These are phyloP conservation scores for Luzula sylvatica DNA, from an alignment of 176 grass and related monocot species.

Conservation along the genomic window DNA sequence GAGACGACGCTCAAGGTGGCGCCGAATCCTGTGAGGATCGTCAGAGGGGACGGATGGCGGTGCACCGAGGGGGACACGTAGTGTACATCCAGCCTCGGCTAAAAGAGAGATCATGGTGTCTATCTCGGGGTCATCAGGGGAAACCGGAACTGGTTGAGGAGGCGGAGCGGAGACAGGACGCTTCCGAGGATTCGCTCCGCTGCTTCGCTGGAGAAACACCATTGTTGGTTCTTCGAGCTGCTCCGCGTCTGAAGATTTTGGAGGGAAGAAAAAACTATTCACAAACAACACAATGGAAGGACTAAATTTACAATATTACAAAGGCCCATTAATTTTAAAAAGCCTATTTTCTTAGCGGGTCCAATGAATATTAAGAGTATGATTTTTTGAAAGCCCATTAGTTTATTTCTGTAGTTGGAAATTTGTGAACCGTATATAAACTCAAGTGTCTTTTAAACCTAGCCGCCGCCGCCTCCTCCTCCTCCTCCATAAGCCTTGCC, in stretches of 20 bases:
- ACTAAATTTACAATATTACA: no score
- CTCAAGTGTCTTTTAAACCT: no score
- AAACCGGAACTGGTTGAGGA: not conserved
- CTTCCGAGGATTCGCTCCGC: conserved; percentile 39
- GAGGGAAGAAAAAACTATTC: no score
- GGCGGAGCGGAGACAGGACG: conserved; percentile 18
- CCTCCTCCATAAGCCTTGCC: no score
- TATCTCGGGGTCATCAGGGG: conserved; percentile 18
- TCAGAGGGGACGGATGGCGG: conserved; percentile 30
- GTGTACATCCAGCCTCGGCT: conserved; percentile 73
- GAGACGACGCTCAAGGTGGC: conserved; percentile 40
- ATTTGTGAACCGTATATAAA: no score
- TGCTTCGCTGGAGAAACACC: conserved; percentile 75
- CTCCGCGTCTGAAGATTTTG: not conserved
- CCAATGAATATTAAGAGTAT: no score
- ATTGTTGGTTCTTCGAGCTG: conserved; percentile 12
- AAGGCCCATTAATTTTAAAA: no score
- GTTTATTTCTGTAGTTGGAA: no score
- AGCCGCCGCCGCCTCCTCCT: no score
- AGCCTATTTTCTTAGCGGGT: no score
- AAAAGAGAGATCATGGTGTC: conserved; percentile 50
- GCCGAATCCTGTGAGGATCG: conserved; percentile 24
- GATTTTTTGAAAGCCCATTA: no score
- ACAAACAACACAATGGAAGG: no score
- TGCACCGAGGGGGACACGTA: conserved; percentile 38